phyloP scores from a whole-genome alignment of 306 rosid genomes.

The Ziziphus jujuba region DNA sequence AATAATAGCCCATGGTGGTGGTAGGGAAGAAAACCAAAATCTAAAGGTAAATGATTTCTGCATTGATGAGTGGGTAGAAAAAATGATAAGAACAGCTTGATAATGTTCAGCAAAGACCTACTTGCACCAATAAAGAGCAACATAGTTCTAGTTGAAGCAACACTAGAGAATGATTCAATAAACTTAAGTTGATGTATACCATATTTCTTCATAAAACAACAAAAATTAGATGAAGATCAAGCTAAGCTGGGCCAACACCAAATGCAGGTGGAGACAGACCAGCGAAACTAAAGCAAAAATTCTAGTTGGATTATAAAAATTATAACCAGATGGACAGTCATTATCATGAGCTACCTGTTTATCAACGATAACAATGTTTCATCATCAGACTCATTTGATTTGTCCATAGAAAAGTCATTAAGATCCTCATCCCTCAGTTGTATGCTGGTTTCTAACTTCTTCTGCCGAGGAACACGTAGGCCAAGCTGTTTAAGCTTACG shows the following conservation, averaged over 20 bases:
- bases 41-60: not conserved
- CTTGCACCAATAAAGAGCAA: not conserved
- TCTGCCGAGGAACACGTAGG: slow-evolving; percentile 49
- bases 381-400: slow-evolving; percentile 56
- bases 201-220: too few relatives aligned
- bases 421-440: slow-evolving; percentile 38
- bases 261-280: not conserved
- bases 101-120: not conserved
- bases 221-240: not conserved
- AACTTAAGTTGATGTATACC: too few relatives aligned
- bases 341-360: slow-evolving; percentile 46
- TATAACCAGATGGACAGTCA: not conserved
- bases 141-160: not conserved
- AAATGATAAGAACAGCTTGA: not conserved
- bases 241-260: not conserved
- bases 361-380: slow-evolving; percentile 63
- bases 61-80: not conserved
- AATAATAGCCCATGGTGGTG: not conserved
- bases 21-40: not conserved
- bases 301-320: not conserved
- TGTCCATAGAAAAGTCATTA: slow-evolving; percentile 30
- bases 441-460: slow-evolving; percentile 38
- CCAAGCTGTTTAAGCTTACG: slow-evolving; percentile 90
- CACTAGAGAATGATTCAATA: too few relatives aligned
- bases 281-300: not conserved